Base-by-base conservation (phyloP, 139 green algal genomes). In the Tetradesmus obliquus region DNA sequence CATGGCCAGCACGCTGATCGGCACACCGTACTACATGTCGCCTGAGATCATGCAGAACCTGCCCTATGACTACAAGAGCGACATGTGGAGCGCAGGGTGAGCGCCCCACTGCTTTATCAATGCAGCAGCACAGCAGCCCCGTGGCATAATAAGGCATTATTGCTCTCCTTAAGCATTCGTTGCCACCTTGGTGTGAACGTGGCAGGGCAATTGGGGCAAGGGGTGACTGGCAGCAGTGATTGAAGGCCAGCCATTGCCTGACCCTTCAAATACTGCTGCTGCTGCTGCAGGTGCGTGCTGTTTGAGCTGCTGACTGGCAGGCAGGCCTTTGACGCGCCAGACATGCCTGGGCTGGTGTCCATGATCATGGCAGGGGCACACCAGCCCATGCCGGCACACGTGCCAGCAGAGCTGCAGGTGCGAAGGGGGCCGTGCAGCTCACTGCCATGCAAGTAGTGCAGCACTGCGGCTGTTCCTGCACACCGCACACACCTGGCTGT, bases 1-100 rank as follows among this genome's bases (percentile, higher is more conserved):
- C 76, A 91, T 96, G 84, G 95, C 95, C 1, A 94, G 76, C 55
- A 96, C 95, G 5, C 90, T 96, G 71, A 95, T 96, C 10, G 95
- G 94, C 55, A 96, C 94, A 22, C 95, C 95, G 1, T 96, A 96
- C 87, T 97, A 96, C 94, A 97, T 97, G 95, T 94, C 91, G 13
- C 94, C 94, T 5, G 95, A 96, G 88, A 82, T 95, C 76, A 93
- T 95, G 89, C 82, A 88, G 82, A 94, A 86, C 69, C 84, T 93
- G 92, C 93, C 93, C 5, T 97, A 97, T 83, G 91, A 94, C 91
- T 96, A 94, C 93, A 96, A 95, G 87, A 94, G 87, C 15, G 95
- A 97, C 92, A 95, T 96, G 84, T 97, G 95, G 95, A 88, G 84
- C 57, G 57, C 24, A 10, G 84, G 84, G 58, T 87, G 20, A 74